Evolutionary conservation across 164 flowering plant species (phyloP), one percentile per base, ranked within the genome.

Genomic region (Vitis labrusca): DNA sequence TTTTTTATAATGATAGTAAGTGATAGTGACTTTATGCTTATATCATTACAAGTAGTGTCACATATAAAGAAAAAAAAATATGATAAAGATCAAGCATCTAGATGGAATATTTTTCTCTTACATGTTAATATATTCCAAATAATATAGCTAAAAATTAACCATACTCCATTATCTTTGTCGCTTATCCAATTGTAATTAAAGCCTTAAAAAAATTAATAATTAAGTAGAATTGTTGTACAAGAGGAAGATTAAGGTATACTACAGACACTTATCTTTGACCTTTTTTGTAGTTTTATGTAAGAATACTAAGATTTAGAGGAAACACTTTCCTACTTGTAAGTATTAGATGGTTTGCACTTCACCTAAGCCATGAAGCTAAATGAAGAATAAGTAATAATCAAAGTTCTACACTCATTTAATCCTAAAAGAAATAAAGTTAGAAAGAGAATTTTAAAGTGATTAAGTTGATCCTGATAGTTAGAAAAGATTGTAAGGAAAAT

Each of bases 401-500:
- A 23, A 23, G 27, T 23, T 23, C 27, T 23, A 23, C 27, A 23
- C 27, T 23, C 27, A 23, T 23, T 23, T 23, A 23, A 23, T 23
- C 2, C 27, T 23, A 23, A 23, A 23, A 1, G 27, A 23, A 23
- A 23, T 23, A 9, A n/a, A 17, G 52, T 5, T 51, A 51, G 12
- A 10, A 51, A 2, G 1, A 51, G 30, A 10, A 5, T 3, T 27
- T 27, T 29, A 12, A 15, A 10, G n/a, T 10, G 9, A 61, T 12
- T 3, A 3, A 50, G n/a, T 47, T 55, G 82, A 82, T 71, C 53
- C 48, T 74, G 75, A 58, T 56, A 57, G 2, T 23, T 23, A 1
- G 84, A 81, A 44, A 83, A 81, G 23, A 83, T 70, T 44, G 69
- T 72, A 0, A 82, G 86, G 52, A 78, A 80, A 16, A 83, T 59